Evolutionary conservation across 2,329 filamentous ascomycete species (phyloP).

Genomic region (Phialophora expanda): DNA sequence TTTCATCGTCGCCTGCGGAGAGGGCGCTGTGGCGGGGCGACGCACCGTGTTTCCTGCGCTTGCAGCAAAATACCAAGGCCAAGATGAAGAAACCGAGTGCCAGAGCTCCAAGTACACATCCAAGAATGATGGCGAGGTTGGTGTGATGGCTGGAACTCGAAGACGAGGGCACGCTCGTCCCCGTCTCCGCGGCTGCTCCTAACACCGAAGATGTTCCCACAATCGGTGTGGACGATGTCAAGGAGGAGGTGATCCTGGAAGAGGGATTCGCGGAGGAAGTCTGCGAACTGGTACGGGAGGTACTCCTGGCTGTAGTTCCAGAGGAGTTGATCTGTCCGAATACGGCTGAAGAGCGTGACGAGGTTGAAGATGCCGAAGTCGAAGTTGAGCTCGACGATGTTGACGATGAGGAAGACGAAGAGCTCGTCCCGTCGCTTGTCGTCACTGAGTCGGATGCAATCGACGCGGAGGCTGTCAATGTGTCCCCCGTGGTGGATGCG

Average conservation of each 20-base stretch:
- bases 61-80: conserved; percentile 32
- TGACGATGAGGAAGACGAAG: conserved; percentile 15
- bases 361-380: conserved; percentile 17
- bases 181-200: conserved; percentile 25
- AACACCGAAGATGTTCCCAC: conserved; percentile 27
- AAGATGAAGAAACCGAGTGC: conserved; percentile 35
- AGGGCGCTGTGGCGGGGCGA: conserved; percentile 36
- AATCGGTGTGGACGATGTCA: conserved; percentile 14
- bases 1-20: conserved; percentile 36
- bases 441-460: conserved; percentile 16
- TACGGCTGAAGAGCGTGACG: background rate
- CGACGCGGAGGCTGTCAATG: conserved; percentile 19
- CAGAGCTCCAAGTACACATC: conserved; percentile 36
- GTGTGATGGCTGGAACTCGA: conserved; percentile 19
- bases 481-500: conserved; percentile 11
- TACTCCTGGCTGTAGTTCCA: background rate
- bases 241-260: conserved; percentile 1
- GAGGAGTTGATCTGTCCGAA: conserved; percentile 7
- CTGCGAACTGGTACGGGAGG: conserved; percentile 8
- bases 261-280: conserved; percentile 12
- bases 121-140: conserved; percentile 37
- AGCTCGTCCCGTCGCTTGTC: background rate
- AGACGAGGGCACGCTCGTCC: conserved; percentile 16
- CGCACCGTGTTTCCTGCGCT: conserved; percentile 23
- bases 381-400: conserved; percentile 19